phyloP scores from a whole-genome alignment of 2,329 filamentous ascomycete genomes.

The Aureobasidium lini region DNA sequence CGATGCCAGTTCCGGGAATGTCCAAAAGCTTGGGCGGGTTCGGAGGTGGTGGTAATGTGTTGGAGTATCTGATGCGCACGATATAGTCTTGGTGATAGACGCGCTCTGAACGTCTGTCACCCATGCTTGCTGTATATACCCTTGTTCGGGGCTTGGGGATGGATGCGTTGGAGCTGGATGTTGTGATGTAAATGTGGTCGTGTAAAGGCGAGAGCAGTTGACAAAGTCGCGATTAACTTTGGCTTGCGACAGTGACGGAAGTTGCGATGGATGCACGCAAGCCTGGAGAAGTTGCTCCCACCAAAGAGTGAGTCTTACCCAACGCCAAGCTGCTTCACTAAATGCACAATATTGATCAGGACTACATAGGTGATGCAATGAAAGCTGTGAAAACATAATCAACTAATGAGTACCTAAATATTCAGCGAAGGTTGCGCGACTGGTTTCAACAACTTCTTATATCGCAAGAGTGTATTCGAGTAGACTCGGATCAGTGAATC shows the following conservation, averaged over 20 bases:
- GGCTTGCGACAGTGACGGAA: not conserved
- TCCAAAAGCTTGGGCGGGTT: conserved; percentile 95
- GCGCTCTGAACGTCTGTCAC: conserved; percentile 20
- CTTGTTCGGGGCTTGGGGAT: not conserved
- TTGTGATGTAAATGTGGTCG: not conserved
- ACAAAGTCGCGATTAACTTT: not conserved
- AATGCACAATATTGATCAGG: not conserved
- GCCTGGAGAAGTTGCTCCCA: not conserved
- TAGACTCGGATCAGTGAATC: no score
- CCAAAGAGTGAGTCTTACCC: not conserved
- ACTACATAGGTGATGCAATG: no score
- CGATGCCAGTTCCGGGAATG: conserved; percentile 86
- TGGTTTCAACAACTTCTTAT: no score
- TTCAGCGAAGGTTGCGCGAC: no score
- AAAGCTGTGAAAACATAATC: no score
- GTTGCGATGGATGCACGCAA: not conserved
- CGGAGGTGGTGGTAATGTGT: conserved; percentile 87
- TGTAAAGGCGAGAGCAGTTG: no score
- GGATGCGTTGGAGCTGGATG: not conserved
- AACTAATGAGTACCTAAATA: no score
- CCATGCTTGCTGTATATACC: not conserved
- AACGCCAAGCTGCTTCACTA: not conserved
- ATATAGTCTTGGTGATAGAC: conserved; percentile 89
- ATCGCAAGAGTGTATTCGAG: no score
- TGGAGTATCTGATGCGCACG: conserved; percentile 88